Evolutionary conservation across 495 filamentous ascomycete genomes (phyloP).

Genomic region (Trypethelium eluteriae): DNA sequence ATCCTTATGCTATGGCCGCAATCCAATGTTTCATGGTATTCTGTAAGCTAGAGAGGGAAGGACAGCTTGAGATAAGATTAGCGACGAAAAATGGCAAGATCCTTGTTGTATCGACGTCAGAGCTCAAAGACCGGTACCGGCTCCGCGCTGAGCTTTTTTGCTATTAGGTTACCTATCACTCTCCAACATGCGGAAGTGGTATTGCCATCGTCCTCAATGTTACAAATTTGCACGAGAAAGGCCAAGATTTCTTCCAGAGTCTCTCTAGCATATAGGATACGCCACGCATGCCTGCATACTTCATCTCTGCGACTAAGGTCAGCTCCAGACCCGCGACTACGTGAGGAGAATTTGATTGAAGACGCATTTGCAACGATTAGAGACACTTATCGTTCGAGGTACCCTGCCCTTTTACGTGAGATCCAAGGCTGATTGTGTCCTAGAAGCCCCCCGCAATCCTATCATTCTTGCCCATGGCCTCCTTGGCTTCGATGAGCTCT

Average conservation of each 20-base stretch:
- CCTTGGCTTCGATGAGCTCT: constrained; percentile 81
- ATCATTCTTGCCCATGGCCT: constrained; percentile 85
- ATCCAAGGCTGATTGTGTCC: not conserved
- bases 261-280: not conserved
- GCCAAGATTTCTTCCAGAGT: not conserved
- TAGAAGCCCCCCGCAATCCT: constrained; percentile 46
- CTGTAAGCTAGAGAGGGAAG: not conserved
- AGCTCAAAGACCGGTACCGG: not conserved
- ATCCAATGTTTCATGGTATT: not conserved
- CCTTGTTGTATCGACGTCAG: constrained; percentile 3
- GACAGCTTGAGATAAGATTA: not conserved
- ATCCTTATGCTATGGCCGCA: no score
- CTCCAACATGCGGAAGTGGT: not conserved
- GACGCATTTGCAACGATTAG: not conserved
- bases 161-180: not conserved
- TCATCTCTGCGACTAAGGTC: not conserved
- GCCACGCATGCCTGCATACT: not conserved
- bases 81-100: not conserved
- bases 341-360: constrained; percentile 3
- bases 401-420: not conserved
- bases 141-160: not conserved
- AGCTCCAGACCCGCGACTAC: not conserved
- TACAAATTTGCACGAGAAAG: not conserved
- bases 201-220: constrained; percentile 8
- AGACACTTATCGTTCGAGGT: not conserved